A percentile compares a stretch with the other conserved stretches of the same genome.
These are phyloP conservation scores for Lasiodiplodia sp. DNA, from an alignment of 2,329 filamentous ascomycete species.

Conservation along the genomic window DNA sequence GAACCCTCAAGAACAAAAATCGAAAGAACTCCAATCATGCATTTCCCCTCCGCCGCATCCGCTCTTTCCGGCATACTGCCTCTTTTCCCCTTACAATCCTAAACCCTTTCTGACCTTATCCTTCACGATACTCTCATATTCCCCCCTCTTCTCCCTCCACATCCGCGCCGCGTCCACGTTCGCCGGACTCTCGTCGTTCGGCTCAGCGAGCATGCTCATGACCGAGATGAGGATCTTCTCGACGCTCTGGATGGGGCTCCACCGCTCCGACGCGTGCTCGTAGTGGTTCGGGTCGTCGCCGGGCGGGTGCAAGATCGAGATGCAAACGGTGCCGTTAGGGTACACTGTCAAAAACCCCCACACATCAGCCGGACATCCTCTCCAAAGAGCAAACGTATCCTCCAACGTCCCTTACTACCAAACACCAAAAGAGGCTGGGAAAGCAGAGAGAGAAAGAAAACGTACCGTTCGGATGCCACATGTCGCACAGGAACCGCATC, in stretches of 20 bases:
- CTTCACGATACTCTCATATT: conserved; percentile 81
- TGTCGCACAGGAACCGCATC: conserved; percentile 82
- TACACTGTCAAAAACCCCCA: conserved; percentile 65
- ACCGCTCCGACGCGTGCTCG: conserved; percentile 87
- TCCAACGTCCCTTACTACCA: too few relatives aligned
- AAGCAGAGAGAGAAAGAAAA: neutral
- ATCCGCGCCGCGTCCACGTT: conserved; percentile 92
- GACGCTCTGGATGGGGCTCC: conserved; percentile 92
- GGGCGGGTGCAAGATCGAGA: conserved; percentile 94
- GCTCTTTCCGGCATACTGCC: neutral
- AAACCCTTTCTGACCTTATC: conserved; percentile 54
- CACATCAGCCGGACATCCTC: neutral
- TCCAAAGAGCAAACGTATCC: neutral
- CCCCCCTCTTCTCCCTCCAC: conserved; percentile 79
- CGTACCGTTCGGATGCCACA: conserved; percentile 89
- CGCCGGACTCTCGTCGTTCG: conserved; percentile 94
- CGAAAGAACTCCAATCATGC: conserved; percentile 12
- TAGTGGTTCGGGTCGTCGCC: conserved; percentile 95
- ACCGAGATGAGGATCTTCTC: conserved; percentile 93
- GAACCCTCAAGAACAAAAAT: neutral
- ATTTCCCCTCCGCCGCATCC: neutral
- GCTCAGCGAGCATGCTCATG: conserved; percentile 88
- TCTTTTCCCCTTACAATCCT: conserved; percentile 35
- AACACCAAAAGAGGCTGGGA: neutral
- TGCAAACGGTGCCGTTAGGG: conserved; percentile 85